Percentiles rank a stretch among this genome's conserved stretches.
These are phyloP conservation scores for Pleurotus salmoneostramineus DNA, from an alignment of 768 basidiomycete genomes.

Conservation along the genomic window DNA sequence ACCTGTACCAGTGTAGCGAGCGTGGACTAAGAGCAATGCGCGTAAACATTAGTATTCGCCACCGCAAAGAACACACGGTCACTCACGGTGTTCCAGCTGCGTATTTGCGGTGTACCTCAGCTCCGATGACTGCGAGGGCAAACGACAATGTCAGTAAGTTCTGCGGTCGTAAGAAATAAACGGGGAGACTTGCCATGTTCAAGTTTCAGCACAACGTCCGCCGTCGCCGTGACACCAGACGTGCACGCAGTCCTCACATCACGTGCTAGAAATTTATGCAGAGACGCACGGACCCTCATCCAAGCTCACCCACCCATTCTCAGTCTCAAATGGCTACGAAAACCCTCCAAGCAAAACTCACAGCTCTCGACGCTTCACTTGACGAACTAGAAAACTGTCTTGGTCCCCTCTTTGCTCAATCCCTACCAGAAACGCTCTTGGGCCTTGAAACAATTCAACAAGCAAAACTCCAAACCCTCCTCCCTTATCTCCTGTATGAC, in stretches of 20 bases:
- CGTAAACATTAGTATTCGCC: constrained; percentile 14
- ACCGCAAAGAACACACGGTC: not conserved
- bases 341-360: constrained; percentile 40
- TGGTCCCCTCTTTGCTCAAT: constrained; percentile 61
- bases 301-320: not conserved
- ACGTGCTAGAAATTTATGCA: not conserved
- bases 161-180: constrained; percentile 12
- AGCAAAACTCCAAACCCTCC: constrained; percentile 72
- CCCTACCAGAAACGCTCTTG: constrained; percentile 63
- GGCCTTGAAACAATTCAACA: constrained; percentile 71
- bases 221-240: no score
- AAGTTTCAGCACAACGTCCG: no score
- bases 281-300: not conserved
- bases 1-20: constrained; percentile 96
- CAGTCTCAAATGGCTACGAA: constrained; percentile 18
- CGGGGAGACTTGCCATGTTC: constrained; percentile 37
- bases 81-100: constrained; percentile 89
- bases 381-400: constrained; percentile 66
- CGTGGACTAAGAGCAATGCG: constrained; percentile 62
- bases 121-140: constrained; percentile 81
- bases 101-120: constrained; percentile 95
- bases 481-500: constrained; percentile 85
- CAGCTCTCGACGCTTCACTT: constrained; percentile 51
- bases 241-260: no score
- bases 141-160: not conserved